Percentiles rank a stretch among this genome's conserved stretches.
These are phyloP conservation scores for Cyamopsis tetragonoloba DNA, from an alignment of 306 rosid genomes.

Conservation along the genomic window DNA sequence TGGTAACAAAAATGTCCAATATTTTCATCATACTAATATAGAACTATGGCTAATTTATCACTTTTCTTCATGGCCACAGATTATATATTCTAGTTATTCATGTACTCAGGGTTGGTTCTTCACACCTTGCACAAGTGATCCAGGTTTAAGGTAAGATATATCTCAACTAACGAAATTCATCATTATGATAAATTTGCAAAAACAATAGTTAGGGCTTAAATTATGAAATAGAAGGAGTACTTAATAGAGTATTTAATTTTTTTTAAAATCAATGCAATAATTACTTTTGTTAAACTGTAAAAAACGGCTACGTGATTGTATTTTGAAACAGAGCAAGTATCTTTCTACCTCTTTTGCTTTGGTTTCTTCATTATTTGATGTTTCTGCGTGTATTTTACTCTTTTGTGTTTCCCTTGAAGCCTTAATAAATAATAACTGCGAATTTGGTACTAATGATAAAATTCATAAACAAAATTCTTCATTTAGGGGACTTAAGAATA, in stretches of 20 bases:
- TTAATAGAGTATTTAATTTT: too few relatives aligned
- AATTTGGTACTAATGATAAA: not conserved
- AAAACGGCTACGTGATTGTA: too few relatives aligned
- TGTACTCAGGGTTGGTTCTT: constrained; percentile 99
- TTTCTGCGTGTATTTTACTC: not conserved
- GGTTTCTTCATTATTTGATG: not conserved
- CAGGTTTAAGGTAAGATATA: constrained; percentile 69
- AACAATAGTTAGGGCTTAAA: not conserved
- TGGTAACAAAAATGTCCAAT: not conserved
- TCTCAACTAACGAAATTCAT: constrained; percentile 9
- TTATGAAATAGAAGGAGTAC: too few relatives aligned
- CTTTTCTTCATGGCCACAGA: constrained; percentile 35
- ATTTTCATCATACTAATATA: not conserved
- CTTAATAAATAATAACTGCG: not conserved
- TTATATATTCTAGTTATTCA: constrained; percentile 76
- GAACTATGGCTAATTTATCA: not conserved
- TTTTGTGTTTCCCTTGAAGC: not conserved
- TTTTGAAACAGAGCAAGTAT: not conserved
- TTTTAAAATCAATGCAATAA: too few relatives aligned
- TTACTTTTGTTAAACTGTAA: too few relatives aligned
- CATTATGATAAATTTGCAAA: not conserved
- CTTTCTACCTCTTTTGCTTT: not conserved
- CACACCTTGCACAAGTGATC: constrained; percentile 80
- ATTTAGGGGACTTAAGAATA: constrained; percentile 81
- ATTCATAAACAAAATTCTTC: constrained; percentile 13